Evolutionary conservation across 225 moss, liverwort and hornwort genomes (phyloP).

Genomic region (Bryoerythrophyllum caledonicum): DNA sequence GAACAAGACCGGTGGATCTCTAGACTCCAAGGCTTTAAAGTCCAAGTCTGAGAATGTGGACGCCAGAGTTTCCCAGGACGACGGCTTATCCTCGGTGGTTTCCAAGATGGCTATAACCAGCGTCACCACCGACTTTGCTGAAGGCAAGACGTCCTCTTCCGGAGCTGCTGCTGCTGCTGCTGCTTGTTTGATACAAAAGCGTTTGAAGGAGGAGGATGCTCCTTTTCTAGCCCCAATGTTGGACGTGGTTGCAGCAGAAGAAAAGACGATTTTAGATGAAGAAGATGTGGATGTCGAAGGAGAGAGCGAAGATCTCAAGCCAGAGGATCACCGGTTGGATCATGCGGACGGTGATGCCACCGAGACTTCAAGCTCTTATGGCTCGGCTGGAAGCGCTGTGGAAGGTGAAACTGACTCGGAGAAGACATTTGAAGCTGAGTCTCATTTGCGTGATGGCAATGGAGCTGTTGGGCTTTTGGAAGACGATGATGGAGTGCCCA

Average conservation of each 20-base stretch:
- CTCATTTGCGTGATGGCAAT: constrained; percentile 84
- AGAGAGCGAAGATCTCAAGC: constrained; percentile 24
- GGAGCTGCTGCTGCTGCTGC: constrained; percentile 31
- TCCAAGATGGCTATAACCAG: constrained; percentile 39
- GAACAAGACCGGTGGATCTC: constrained; percentile 21
- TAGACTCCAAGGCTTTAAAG: constrained; percentile 19
- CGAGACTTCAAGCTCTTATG: constrained; percentile 93
- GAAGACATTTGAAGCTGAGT: constrained; percentile 71
- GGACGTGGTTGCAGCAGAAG: constrained; percentile 19
- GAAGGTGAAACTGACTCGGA: constrained; percentile 55
- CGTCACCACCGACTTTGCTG: constrained; percentile 27
- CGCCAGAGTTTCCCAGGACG: constrained; percentile 19
- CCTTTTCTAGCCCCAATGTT: constrained; percentile 15
- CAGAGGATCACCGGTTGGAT: constrained; percentile 60
- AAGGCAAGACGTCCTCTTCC: constrained; percentile 38
- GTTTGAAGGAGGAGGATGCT: constrained; percentile 26
- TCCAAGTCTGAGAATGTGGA: constrained; percentile 35
- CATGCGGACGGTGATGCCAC: constrained; percentile 65
- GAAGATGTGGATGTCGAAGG: constrained; percentile 65
- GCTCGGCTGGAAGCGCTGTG: constrained; percentile 61
- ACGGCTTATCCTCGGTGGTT: constrained; percentile 20
- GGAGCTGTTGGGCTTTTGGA: constrained; percentile 77
- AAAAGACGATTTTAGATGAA: constrained; percentile 22
- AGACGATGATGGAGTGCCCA: constrained; percentile 69
- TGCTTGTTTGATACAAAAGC: constrained; percentile 21